phyloP scores from a whole-genome alignment of 2,329 filamentous ascomycete genomes.

The Bipolaris oryzae region DNA sequence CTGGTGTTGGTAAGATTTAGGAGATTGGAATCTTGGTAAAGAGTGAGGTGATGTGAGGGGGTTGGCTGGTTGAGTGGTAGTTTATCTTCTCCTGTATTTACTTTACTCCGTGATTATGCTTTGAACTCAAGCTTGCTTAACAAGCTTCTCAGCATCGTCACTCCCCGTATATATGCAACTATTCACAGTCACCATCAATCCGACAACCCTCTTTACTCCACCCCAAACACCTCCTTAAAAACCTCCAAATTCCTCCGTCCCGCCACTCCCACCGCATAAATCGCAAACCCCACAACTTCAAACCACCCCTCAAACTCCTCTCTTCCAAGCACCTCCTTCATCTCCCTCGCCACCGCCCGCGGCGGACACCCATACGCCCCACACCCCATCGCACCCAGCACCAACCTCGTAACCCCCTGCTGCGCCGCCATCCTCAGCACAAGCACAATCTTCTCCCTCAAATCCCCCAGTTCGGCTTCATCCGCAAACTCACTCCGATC shows the following conservation, averaged over 20 bases:
- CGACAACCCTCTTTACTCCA: not conserved
- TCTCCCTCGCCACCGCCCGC: slow-evolving; percentile 20
- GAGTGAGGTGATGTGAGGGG: not conserved
- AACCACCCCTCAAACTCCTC: slow-evolving; percentile 33
- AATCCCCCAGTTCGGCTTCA: slow-evolving; percentile 11
- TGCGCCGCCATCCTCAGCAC: slow-evolving; percentile 24
- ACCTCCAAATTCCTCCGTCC: slow-evolving; percentile 5
- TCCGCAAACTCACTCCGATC: slow-evolving; percentile 18
- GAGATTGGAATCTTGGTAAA: too few species aligned
- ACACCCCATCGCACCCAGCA: slow-evolving; percentile 34
- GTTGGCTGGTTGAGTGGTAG: too few species aligned
- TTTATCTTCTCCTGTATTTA: not conserved
- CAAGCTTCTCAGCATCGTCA: not conserved
- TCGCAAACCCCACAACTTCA: slow-evolving; percentile 24
- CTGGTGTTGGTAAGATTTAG: slow-evolving; percentile 34
- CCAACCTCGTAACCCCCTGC: slow-evolving; percentile 24
- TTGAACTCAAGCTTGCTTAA: not conserved
- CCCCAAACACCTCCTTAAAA: slow-evolving; percentile 11
- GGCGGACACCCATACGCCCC: slow-evolving; percentile 32
- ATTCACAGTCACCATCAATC: too few species aligned
- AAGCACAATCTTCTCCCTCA: slow-evolving; percentile 28
- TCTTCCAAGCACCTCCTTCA: slow-evolving; percentile 21
- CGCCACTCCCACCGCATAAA: slow-evolving; percentile 19
- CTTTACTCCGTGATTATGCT: not conserved
- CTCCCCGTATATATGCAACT: not conserved